A percentile compares a stretch with the other conserved stretches of the same genome.
Conservation (phyloP, 495 filamentous ascomycete species). For the Hypoxylon subgilvum region DNA sequence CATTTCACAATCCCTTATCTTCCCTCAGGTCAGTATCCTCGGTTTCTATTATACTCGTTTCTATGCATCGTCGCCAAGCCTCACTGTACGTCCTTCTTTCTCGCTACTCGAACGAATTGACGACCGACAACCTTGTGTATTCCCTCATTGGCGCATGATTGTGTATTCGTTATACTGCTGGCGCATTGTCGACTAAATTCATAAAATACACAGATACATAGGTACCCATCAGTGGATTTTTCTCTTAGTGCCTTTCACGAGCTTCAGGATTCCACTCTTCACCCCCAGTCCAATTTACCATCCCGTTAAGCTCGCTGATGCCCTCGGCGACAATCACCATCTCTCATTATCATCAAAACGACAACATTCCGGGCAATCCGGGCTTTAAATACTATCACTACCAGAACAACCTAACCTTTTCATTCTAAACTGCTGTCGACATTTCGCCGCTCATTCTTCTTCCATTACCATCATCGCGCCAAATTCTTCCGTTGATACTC, state of each 20-base stretch:
- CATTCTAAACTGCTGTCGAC: neutral
- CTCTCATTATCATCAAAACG: slow-evolving; percentile 10
- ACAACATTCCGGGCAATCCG: neutral
- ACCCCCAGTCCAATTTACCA: neutral
- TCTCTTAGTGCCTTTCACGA: neutral
- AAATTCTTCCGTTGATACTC: slow-evolving; percentile 17
- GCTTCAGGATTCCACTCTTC: neutral
- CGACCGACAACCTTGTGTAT: too few species aligned
- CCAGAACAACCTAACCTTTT: neutral
- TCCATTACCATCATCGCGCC: slow-evolving; percentile 20
- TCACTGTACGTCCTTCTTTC: neutral
- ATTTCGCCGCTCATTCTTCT: neutral
- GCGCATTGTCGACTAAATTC: too few species aligned
- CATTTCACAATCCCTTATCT: neutral
- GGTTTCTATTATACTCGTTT: slow-evolving; percentile 12
- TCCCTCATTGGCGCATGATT: too few species aligned
- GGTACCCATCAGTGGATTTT: neutral
- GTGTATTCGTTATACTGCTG: too few species aligned
- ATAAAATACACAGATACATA: too few species aligned
- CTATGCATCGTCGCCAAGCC: slow-evolving; percentile 50
- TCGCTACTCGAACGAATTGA: too few species aligned
- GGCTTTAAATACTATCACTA: too few species aligned
- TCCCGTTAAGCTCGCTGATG: slow-evolving; percentile 6
- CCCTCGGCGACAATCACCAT: slow-evolving; percentile 25
- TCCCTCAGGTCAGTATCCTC: neutral